A percentile compares a stretch with the other conserved stretches of the same genome.
phyloP scores from a whole-genome alignment of 345 rosid genomes.

The Firmiana major region DNA sequence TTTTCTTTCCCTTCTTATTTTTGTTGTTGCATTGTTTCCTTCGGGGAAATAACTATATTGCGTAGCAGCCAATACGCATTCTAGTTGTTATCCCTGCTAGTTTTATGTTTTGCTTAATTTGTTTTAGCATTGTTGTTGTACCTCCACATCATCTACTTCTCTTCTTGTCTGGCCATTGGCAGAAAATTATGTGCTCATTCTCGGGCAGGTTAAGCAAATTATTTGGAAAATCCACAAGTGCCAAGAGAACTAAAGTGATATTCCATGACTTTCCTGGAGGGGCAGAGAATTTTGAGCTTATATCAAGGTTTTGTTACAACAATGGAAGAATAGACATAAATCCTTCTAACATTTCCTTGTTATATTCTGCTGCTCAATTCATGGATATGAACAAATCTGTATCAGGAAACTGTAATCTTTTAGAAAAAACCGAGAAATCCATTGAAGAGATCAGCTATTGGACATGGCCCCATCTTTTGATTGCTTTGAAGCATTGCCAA shows the following conservation, averaged over 20 bases:
- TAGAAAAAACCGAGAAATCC: slow-evolving; percentile 60
- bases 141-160: slow-evolving; percentile 9
- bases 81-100: background rate
- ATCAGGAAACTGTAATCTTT: slow-evolving; percentile 34
- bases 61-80: background rate
- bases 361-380: slow-evolving; percentile 67
- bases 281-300: slow-evolving; percentile 64
- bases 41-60: background rate
- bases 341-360: slow-evolving; percentile 50
- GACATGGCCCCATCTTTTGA: slow-evolving; percentile 81
- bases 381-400: slow-evolving; percentile 58
- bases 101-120: background rate
- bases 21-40: background rate
- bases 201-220: slow-evolving; percentile 64
- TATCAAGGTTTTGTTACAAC: slow-evolving; percentile 77
- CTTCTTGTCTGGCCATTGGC: slow-evolving; percentile 26
- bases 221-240: slow-evolving; percentile 49
- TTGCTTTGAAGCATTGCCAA: slow-evolving; percentile 65
- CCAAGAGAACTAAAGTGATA: slow-evolving; percentile 53
- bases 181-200: slow-evolving; percentile 61
- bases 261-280: slow-evolving; percentile 93
- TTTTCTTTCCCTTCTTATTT: background rate
- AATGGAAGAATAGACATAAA: slow-evolving; percentile 46
- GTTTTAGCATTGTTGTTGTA: no score
- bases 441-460: slow-evolving; percentile 60